A percentile compares a stretch with the other conserved stretches of the same genome.
Evolutionary conservation across 1,284 basidiomycete species (phyloP).

Genomic region (Cystobasidium sp.): DNA sequence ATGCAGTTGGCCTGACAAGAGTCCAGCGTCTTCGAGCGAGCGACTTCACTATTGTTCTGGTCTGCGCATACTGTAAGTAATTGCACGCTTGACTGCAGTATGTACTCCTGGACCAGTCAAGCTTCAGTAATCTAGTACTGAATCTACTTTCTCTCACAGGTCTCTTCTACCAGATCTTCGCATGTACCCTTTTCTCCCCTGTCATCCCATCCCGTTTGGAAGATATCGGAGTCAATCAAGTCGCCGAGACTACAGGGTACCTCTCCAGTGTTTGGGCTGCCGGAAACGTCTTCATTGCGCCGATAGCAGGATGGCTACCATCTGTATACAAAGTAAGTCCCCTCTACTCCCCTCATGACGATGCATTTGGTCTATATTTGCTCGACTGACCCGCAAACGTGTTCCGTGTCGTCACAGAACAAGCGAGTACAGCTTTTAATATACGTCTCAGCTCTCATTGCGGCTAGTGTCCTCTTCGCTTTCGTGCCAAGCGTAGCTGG

Average conservation of each 20-base stretch:
- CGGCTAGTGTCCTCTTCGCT: conserved; percentile 15
- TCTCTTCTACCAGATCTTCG: conserved; percentile 25
- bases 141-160: background rate
- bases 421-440: conserved; percentile 6
- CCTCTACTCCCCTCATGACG: no score
- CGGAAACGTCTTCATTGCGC: conserved; percentile 2
- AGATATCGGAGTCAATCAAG: background rate
- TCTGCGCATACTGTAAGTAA: conserved; percentile 12
- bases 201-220: conserved; percentile 16
- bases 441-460: background rate
- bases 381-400: no score
- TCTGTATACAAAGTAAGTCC: conserved; percentile 10
- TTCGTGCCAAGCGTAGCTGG: conserved; percentile 20
- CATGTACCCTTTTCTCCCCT: conserved; percentile 22
- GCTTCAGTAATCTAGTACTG: no score
- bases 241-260: conserved; percentile 16
- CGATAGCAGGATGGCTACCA: conserved; percentile 11
- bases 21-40: background rate
- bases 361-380: no score
- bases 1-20: background rate
- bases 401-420: conserved; percentile 13
- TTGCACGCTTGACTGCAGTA: background rate
- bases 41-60: background rate
- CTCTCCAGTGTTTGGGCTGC: conserved; percentile 13
- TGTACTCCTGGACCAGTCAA: no score